Percentiles rank a stretch among this genome's conserved stretches.
Evolutionary conservation across 306 rosid genomes (phyloP).

Genomic region (Corylus avellana): DNA sequence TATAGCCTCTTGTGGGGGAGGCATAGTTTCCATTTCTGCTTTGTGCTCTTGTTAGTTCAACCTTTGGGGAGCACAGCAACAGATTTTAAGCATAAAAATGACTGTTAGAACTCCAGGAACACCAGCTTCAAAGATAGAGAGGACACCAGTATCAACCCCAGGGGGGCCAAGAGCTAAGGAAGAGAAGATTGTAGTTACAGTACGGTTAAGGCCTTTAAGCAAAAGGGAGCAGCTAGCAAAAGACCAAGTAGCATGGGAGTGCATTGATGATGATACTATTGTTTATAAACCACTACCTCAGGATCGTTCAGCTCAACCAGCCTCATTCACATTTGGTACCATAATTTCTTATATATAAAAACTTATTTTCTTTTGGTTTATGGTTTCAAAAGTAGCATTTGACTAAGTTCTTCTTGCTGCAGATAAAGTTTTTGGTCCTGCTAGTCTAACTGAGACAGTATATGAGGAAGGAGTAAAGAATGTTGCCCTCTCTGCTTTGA

Average conservation of each 20-base stretch:
- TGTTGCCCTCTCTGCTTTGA: conserved; percentile 85
- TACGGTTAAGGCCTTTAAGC: conserved; percentile 85
- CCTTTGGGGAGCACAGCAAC: not conserved
- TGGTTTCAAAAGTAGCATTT: not conserved
- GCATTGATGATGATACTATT: conserved; percentile 70
- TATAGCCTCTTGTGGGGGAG: conserved; percentile 10
- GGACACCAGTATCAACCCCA: conserved; percentile 84
- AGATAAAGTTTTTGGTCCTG: conserved; percentile 93
- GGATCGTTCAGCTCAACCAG: conserved; percentile 70
- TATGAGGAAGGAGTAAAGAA: conserved; percentile 97
- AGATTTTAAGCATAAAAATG: conserved; percentile 43
- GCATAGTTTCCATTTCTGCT: not conserved
- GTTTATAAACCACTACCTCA: conserved; percentile 61
- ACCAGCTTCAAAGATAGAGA: conserved; percentile 82
- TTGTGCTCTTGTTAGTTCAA: not conserved
- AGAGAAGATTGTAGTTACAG: conserved; percentile 96
- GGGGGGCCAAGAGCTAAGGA: conserved; percentile 76
- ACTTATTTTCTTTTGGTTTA: not conserved
- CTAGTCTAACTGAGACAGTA: conserved; percentile 67
- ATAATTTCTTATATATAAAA: not conserved
- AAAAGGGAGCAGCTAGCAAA: conserved; percentile 84
- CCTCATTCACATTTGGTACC: conserved; percentile 86
- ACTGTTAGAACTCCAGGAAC: conserved; percentile 88
- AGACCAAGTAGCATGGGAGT: conserved; percentile 98
- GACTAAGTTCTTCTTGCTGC: conserved; percentile 26